Base-by-base conservation (phyloP, 495 filamentous ascomycete genomes). In the Aspergillus olivimuriae region DNA sequence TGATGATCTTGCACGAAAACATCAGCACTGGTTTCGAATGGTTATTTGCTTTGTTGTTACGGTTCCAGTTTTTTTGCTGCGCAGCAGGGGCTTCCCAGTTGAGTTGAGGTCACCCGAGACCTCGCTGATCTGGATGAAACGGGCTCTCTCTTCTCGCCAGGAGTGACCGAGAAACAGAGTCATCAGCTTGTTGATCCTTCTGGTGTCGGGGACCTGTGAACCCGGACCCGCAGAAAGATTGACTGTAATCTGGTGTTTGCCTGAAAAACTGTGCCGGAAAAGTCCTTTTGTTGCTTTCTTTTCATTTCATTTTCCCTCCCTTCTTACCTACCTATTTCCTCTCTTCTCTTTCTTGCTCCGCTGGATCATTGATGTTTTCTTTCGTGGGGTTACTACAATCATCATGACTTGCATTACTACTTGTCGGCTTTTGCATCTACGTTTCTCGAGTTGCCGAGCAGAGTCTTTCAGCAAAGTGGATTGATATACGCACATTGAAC, bases 1-100 rank as follows among this genome's bases (percentile, higher is more conserved):
- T 47, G 82, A 84, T 52, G 88, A 95, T 66, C 42, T 52, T 26
- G 57, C 64, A 46, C 68, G 69, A 54, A 28, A 60, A 67, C 45
- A 67, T 67, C 41, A 57, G 64, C 41, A 61, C 61, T 48, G 81
- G 81, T 21, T 65, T 80, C 53, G 66, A 64, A 30, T 70, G 70
- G 51, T 64, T 84, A 34, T 61, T 12, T 19, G 11, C 11, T 82
- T 55, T 64, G 72, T 21, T 84, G 75, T 61, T 83, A 84, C 56
- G 72, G 71, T 45, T 61, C 71, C 34, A 34, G 40, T 43, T 53
- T 65, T 73, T 44, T 60, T 83, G 20, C 64, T 61, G 23, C 67
- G 68, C 57, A 64, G 69, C 50, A 67, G 58, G 40, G 43, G 57
- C 14, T 72, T 82, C 22, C 62, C 73, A 24, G 66, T 73, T 18